Percentiles rank a stretch among this genome's conserved stretches.
Conservation (phyloP, 2,329 filamentous ascomycete species). For the Lecanosticta acicola region DNA sequence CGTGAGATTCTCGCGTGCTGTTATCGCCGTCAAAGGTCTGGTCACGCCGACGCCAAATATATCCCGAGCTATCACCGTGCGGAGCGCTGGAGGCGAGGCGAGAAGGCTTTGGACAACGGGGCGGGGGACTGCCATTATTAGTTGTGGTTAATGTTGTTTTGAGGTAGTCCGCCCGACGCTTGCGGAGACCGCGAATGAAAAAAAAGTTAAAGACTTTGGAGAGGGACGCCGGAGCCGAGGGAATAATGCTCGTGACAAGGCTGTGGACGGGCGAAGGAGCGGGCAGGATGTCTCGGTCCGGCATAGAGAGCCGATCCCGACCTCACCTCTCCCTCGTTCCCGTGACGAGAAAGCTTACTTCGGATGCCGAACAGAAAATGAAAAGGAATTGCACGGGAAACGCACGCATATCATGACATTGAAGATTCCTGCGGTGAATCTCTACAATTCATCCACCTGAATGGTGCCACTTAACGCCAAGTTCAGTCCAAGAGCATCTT, state of each 20-base stretch:
- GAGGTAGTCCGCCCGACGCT: constrained; percentile 3
- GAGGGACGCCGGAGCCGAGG: neutral
- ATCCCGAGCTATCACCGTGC: constrained; percentile 14
- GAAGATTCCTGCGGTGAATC: no score
- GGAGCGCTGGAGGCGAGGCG: constrained; percentile 16
- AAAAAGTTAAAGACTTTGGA: neutral
- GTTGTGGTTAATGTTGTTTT: neutral
- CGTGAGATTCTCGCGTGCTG: constrained; percentile 11
- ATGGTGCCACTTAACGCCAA: no score
- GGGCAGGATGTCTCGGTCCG: no score
- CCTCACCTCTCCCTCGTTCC: neutral
- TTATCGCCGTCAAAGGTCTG: constrained; percentile 14
- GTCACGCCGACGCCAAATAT: constrained; percentile 12
- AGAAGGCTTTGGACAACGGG: constrained; percentile 8
- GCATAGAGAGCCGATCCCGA: neutral
- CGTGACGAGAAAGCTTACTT: no score
- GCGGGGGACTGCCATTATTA: neutral
- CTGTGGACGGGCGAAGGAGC: no score
- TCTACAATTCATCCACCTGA: no score
- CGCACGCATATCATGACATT: no score
- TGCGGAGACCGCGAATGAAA: neutral
- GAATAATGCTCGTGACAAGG: no score
- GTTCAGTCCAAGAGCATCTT: no score
- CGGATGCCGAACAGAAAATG: no score
- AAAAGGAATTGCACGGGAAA: no score